These are phyloP conservation scores for Chamaenerion angustifolium DNA, from an alignment of 345 rosid genomes.

Conservation along the genomic window DNA sequence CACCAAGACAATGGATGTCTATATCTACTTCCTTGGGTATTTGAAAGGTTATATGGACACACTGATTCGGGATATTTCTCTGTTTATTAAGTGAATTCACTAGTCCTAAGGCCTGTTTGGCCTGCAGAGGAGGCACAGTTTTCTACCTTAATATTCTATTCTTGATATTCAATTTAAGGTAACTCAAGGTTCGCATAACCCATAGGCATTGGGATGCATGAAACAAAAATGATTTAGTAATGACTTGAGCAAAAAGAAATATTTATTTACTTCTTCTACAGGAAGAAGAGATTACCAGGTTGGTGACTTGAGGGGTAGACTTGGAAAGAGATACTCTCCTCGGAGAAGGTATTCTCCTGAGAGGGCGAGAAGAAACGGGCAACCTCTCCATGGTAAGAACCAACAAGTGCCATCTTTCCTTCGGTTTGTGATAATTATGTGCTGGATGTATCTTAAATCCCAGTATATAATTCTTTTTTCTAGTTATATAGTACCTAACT, in stretches of 20 bases:
- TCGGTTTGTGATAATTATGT: background rate
- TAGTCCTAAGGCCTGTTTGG: conserved; percentile 34
- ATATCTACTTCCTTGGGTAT: conserved; percentile 16
- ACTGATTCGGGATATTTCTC: conserved; percentile 27
- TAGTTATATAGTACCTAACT: too few relatives aligned
- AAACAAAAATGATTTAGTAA: conserved; percentile 7
- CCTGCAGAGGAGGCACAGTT: conserved; percentile 44
- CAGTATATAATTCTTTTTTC: too few relatives aligned
- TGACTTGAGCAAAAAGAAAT: conserved; percentile 14
- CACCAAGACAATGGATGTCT: conserved; percentile 23
- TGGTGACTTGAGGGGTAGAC: conserved; percentile 71
- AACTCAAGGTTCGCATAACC: conserved; percentile 25
- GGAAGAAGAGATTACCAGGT: conserved; percentile 47
- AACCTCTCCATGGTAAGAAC: conserved; percentile 38
- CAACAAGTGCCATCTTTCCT: background rate
- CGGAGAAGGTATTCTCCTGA: conserved; percentile 38
- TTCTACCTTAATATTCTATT: conserved; percentile 35
- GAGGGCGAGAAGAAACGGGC: conserved; percentile 32
- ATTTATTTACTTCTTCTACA: conserved; percentile 19
- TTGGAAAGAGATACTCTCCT: conserved; percentile 64
- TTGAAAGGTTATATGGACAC: conserved; percentile 22
- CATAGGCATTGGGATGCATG: conserved; percentile 16
- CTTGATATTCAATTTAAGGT: conserved; percentile 33
- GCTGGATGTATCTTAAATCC: background rate
- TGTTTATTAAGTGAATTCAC: conserved; percentile 28